Percentiles rank a stretch among this genome's conserved stretches.
Evolutionary conservation across 495 filamentous ascomycete genomes (phyloP).

Genomic region (Talaromyces thailandensis): DNA sequence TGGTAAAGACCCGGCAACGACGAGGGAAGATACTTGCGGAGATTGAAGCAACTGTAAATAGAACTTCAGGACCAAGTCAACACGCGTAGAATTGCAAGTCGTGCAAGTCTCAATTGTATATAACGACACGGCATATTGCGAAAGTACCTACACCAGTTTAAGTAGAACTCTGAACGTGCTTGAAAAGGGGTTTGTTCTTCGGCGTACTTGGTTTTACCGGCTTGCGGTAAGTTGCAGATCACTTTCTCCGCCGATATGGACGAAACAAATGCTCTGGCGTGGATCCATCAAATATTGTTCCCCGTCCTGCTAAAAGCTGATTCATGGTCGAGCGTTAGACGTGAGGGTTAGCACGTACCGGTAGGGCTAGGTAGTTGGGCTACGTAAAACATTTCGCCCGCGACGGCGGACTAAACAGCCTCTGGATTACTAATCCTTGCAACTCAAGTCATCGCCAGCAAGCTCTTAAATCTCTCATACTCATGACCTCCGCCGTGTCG

Average conservation of each 20-base stretch:
- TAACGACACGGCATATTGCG: background rate
- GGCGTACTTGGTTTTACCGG: background rate
- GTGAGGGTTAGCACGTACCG: too few relatives aligned
- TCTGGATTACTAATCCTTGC: conserved; percentile 13
- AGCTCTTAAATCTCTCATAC: background rate
- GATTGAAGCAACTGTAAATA: background rate
- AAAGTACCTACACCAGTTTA: background rate
- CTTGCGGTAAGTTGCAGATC: background rate
- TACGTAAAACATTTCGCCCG: conserved; percentile 17
- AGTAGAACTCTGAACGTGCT: background rate
- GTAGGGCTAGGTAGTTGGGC: too few relatives aligned
- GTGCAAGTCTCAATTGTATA: background rate
- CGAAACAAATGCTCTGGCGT: background rate
- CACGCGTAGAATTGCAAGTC: background rate
- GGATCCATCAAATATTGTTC: background rate
- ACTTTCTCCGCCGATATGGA: background rate
- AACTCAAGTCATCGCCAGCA: conserved; percentile 14
- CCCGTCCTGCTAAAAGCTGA: background rate
- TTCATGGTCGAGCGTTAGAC: background rate
- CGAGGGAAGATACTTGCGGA: background rate
- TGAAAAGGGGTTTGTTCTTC: background rate
- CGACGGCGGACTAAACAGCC: conserved; percentile 40
- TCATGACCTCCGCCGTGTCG: background rate
- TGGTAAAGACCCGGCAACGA: background rate
- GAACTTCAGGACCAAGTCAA: background rate